phyloP scores from a whole-genome alignment of 352 stramenopile genomes.

The Globisporangium acanthophoron region DNA sequence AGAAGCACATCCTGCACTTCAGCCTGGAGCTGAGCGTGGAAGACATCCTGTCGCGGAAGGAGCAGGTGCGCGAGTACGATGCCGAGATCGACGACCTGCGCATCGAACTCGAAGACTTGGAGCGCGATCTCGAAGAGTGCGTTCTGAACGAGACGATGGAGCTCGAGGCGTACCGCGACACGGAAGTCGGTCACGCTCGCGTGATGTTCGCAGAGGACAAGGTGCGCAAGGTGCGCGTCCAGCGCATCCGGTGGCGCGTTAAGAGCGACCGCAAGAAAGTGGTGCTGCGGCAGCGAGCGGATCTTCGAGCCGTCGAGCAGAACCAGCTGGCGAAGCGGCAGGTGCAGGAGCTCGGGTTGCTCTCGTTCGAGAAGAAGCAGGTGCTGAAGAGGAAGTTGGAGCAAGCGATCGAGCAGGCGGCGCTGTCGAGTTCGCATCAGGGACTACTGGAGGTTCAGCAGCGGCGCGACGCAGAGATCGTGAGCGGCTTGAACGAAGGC shows the following conservation, averaged over 20 bases:
- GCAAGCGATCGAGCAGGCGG: conserved; percentile 34
- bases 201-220: conserved; percentile 37
- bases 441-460: conserved; percentile 36
- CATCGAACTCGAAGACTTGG: conserved; percentile 73
- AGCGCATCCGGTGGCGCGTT: conserved; percentile 62
- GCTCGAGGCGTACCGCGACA: conserved; percentile 48
- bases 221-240: conserved; percentile 29
- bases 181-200: conserved; percentile 43
- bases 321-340: conserved; percentile 32
- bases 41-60: conserved; percentile 51
- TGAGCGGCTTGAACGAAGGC: conserved; percentile 42
- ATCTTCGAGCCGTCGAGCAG: conserved; percentile 21
- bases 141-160: conserved; percentile 60
- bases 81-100: conserved; percentile 62
- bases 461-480: conserved; percentile 31
- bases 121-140: conserved; percentile 68
- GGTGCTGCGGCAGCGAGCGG: conserved; percentile 34
- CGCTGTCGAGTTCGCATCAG: conserved; percentile 32
- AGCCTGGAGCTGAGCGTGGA: conserved; percentile 72
- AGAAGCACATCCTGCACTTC: conserved; percentile 66
- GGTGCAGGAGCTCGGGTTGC: conserved; percentile 38
- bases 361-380: conserved; percentile 56
- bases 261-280: conserved; percentile 54
- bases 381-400: conserved; percentile 39
- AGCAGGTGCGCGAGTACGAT: conserved; percentile 72